These are phyloP conservation scores for Kwoniella bestiolae DNA, from an alignment of 768 basidiomycete genomes.

Conservation along the genomic window DNA sequence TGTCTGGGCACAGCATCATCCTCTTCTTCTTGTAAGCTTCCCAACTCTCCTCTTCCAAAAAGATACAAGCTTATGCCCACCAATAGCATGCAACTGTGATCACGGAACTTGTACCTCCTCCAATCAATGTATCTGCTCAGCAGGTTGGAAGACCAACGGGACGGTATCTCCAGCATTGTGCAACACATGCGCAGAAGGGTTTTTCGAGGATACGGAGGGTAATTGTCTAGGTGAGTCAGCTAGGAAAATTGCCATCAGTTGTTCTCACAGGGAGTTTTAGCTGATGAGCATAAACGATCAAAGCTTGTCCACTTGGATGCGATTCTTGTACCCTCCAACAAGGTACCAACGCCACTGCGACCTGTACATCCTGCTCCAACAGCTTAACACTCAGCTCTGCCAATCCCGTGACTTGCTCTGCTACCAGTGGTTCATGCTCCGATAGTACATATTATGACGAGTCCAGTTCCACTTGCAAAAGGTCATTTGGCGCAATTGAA, in stretches of 20 bases:
- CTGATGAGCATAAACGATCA: neutral
- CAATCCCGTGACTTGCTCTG: constrained; percentile 35
- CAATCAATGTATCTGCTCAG: constrained; percentile 46
- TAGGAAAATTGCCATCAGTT: neutral
- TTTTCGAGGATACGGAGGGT: constrained; percentile 35
- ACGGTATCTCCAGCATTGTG: constrained; percentile 31
- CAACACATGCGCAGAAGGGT: constrained; percentile 43
- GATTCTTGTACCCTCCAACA: constrained; percentile 34
- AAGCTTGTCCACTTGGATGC: constrained; percentile 54
- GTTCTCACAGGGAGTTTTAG: neutral
- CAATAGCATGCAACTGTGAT: constrained; percentile 47
- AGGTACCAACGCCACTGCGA: constrained; percentile 27
- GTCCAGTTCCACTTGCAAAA: constrained; percentile 28
- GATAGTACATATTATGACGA: constrained; percentile 49
- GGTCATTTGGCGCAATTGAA: constrained; percentile 33
- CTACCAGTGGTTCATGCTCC: constrained; percentile 28
- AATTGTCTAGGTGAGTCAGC: constrained; percentile 43
- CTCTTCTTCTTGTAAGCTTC: constrained; percentile 28
- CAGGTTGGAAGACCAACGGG: constrained; percentile 44
- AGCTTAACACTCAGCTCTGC: constrained; percentile 26
- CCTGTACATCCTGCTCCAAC: constrained; percentile 33
- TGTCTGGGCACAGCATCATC: constrained; percentile 44
- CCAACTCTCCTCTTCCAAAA: neutral
- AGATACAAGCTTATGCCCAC: neutral
- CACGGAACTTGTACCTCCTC: constrained; percentile 48